Conservation (phyloP, 2,329 filamentous ascomycete species). For the Sclerotiophoma versabilis region DNA sequence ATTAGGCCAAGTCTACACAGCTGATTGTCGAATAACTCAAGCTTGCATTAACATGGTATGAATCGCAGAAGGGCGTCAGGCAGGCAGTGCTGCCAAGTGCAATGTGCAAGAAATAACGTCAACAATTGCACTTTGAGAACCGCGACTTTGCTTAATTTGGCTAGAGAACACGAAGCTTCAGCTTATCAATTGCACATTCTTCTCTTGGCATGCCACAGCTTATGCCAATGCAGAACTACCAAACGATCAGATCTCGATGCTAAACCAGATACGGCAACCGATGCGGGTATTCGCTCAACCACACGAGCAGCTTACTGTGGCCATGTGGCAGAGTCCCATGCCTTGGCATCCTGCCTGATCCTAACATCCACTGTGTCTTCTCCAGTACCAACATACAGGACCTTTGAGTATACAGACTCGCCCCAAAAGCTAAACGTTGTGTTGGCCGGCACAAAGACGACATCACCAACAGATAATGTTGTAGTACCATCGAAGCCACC, state of each 20-base stretch:
- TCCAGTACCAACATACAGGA: constrained; percentile 33
- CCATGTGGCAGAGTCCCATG: constrained; percentile 25
- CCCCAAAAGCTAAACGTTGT: constrained; percentile 47
- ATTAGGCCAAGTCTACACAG: background rate
- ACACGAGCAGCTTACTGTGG: constrained; percentile 12
- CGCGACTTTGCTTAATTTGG: background rate
- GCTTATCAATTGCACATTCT: background rate
- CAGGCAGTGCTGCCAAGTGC: background rate
- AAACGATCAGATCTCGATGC: background rate
- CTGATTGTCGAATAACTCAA: background rate
- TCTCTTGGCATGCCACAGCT: background rate
- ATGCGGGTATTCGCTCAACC: background rate
- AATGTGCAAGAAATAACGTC: background rate
- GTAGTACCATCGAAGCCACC: constrained; percentile 36
- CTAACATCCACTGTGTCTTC: constrained; percentile 26
- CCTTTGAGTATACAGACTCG: constrained; percentile 28
- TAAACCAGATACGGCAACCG: background rate
- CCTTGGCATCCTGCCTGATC: constrained; percentile 20
- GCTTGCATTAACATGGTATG: background rate
- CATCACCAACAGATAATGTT: constrained; percentile 47
- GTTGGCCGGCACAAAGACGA: constrained; percentile 49
- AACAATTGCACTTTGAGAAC: background rate
- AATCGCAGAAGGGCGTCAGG: background rate
- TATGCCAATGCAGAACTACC: background rate
- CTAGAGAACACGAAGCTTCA: background rate